Evolutionary conservation across 805 yeast species (phyloP), one percentile per base, ranked within the genome.

Genomic region (Teunomyces stri): DNA sequence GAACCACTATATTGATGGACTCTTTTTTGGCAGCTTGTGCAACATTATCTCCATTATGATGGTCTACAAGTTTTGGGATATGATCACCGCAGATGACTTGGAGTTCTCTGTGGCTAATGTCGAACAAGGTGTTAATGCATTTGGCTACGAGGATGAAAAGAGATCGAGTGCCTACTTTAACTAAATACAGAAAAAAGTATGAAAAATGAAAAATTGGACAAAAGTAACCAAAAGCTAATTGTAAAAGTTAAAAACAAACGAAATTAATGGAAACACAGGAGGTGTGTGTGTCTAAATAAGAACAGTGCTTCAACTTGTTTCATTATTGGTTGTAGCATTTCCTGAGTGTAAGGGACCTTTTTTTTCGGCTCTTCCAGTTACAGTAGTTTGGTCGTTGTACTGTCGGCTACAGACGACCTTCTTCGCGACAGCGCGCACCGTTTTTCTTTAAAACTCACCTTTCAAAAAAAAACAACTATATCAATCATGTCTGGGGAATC

Each of bases 31-130:
- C 28, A 79, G 94, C 21, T 58, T 89, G 30, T 80, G 96, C 61
- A 89, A 89, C 61, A 62, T 89, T 43, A 86, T 89, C 58, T 78
- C 96, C 3, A 70, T 87, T 46, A 90, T 94, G 96, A 92, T 94
- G 98, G 75, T 92, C 44, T 92, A 90, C 74, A 91, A 94, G 68
- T 89, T 83, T 56, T 92, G 98, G 97, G 97, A 91, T 60, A 89
- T 91, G 79, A 85, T 92, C 44, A 94, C 98, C 10, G 82, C 84
- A 48, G 98, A 92, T 59, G 98, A 94, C 64, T 81, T 92, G 57
- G 99, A 92, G 68, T 94, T 92, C 66, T 81, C 89, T 42, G 94
- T 89, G 44, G 75, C 76, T 11, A 67, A 60, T 35, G 71, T 66
- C 12, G 76, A 72, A 50, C 69, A 67, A 29, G 72, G 71, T 4